These are phyloP conservation scores for Tuber borchii DNA, from an alignment of 495 filamentous ascomycete species.

Conservation along the genomic window DNA sequence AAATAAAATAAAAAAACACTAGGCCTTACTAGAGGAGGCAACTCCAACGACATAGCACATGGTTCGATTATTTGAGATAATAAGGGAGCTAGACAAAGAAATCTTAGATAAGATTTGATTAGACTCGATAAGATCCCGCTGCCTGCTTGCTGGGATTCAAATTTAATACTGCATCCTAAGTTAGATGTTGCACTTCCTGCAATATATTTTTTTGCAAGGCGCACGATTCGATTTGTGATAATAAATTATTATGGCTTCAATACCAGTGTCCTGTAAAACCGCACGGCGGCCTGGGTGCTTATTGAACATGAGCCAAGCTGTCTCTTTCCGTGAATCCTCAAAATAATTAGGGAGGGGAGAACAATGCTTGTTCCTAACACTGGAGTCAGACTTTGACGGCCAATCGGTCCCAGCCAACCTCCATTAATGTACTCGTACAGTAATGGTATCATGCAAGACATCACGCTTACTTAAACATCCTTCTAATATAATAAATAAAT, in stretches of 20 bases:
- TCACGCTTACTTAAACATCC: not conserved
- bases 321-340: not conserved
- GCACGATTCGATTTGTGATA: not conserved
- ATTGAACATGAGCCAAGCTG: not conserved
- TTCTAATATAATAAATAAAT: too few relatives aligned
- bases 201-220: not conserved
- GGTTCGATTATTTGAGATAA: too few relatives aligned
- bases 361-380: not conserved
- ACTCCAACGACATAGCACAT: too few relatives aligned
- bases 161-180: not conserved
- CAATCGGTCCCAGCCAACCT: not conserved
- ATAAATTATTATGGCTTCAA: not conserved
- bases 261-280: not conserved
- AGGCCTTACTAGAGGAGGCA: too few relatives aligned
- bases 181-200: not conserved
- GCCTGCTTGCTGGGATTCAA: not conserved
- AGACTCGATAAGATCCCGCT: constrained; percentile 9
- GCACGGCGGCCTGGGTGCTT: too few relatives aligned
- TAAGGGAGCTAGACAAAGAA: too few relatives aligned
- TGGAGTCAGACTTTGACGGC: not conserved
- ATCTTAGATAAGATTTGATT: not conserved
- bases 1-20: too few relatives aligned
- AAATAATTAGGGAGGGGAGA: not conserved
- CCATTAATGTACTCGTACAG: too few relatives aligned
- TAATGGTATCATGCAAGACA: too few relatives aligned